These are phyloP conservation scores for Phytophthora tentaculata DNA, from an alignment of 352 stramenopile genomes.

Conservation along the genomic window DNA sequence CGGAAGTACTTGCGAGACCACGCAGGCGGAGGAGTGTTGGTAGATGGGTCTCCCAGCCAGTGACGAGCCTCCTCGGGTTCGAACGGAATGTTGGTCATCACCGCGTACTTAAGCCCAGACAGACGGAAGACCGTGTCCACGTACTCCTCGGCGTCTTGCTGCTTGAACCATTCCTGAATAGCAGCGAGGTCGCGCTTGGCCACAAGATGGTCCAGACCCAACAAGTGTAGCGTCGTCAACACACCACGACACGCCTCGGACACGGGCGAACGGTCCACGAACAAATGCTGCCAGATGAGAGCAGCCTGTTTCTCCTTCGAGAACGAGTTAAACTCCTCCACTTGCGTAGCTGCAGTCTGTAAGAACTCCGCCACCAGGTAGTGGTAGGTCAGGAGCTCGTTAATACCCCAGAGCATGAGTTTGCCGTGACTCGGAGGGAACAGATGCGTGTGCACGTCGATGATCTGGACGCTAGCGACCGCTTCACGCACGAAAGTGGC, in stretches of 20 bases:
- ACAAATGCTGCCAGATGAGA: slow-evolving; percentile 93
- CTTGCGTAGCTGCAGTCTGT: slow-evolving; percentile 81
- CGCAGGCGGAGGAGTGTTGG: slow-evolving; percentile 44
- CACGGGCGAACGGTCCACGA: slow-evolving; percentile 87
- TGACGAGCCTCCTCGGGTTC: slow-evolving; percentile 63
- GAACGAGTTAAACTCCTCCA: slow-evolving; percentile 85
- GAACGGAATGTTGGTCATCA: slow-evolving; percentile 97
- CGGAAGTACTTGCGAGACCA: slow-evolving; percentile 83
- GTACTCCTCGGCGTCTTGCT: slow-evolving; percentile 75
- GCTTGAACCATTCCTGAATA: slow-evolving; percentile 87
- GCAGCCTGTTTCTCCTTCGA: slow-evolving; percentile 83
- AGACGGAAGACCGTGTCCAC: slow-evolving; percentile 79
- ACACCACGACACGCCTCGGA: slow-evolving; percentile 93
- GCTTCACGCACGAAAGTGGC: slow-evolving; percentile 43
- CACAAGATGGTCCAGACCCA: slow-evolving; percentile 81
- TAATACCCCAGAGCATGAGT: slow-evolving; percentile 93
- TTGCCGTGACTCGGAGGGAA: slow-evolving; percentile 91
- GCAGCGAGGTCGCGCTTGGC: slow-evolving; percentile 74
- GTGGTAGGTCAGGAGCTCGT: slow-evolving; percentile 96
- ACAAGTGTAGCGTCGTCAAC: slow-evolving; percentile 83
- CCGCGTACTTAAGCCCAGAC: slow-evolving; percentile 86
- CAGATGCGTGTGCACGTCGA: slow-evolving; percentile 92
- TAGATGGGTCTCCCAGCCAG: slow-evolving; percentile 55
- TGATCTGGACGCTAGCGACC: slow-evolving; percentile 40
- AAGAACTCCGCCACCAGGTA: slow-evolving; percentile 96